Evolutionary conservation across 768 basidiomycete genomes (phyloP).

Genomic region (Neoboletus magnificus): DNA sequence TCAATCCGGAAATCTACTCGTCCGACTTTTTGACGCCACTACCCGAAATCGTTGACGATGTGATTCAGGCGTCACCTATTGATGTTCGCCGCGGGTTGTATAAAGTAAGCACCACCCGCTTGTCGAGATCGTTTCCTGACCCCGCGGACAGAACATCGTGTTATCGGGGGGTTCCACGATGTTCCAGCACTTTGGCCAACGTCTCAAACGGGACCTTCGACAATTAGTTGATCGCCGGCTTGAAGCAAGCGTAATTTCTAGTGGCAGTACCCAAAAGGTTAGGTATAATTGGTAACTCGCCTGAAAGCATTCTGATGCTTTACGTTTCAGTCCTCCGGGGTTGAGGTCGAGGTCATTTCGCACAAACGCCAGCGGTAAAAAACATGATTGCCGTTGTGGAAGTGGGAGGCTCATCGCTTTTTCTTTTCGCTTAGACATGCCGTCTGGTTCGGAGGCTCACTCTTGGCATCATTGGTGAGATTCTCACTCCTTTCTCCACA

Average conservation of each 20-base stretch:
- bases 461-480: conserved; percentile 87
- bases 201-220: conserved; percentile 93
- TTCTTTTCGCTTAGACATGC: conserved; percentile 56
- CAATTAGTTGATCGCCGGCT: conserved; percentile 90
- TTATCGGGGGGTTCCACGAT: conserved; percentile 96
- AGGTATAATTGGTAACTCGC: conserved; percentile 14
- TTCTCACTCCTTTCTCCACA: background rate
- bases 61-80: conserved; percentile 94
- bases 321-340: conserved; percentile 75
- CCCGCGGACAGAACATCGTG: conserved; percentile 79
- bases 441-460: conserved; percentile 97
- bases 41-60: conserved; percentile 92
- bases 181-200: conserved; percentile 98
- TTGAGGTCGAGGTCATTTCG: conserved; percentile 96
- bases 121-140: background rate
- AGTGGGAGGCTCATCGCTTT: conserved; percentile 5
- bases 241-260: conserved; percentile 67
- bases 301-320: conserved; percentile 1
- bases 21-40: conserved; percentile 97
- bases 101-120: conserved; percentile 53
- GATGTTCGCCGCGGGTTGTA: conserved; percentile 96
- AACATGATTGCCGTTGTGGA: background rate
- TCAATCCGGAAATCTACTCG: conserved; percentile 98
- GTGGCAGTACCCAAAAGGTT: conserved; percentile 76
- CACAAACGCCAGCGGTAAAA: conserved; percentile 92